These are phyloP conservation scores for Schizosaccharomyces octosporus DNA, from an alignment of 805 yeast genomes.

Conservation along the genomic window DNA sequence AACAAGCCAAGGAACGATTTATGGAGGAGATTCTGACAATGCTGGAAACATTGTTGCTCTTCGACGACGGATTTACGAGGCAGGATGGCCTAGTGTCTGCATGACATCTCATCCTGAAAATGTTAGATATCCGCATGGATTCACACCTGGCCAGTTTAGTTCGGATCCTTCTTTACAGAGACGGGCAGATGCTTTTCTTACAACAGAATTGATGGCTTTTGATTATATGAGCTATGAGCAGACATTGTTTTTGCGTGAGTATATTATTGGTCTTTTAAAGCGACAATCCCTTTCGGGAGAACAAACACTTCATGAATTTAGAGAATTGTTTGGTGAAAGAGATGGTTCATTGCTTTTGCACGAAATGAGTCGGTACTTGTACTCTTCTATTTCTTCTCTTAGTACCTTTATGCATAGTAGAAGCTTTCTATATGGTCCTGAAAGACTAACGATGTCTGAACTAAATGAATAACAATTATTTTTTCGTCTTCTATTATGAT, in stretches of 20 bases:
- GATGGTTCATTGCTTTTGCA: not conserved
- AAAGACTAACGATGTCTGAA: not conserved
- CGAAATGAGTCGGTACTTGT: not conserved
- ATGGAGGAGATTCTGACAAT: too few relatives aligned
- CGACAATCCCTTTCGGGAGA: not conserved
- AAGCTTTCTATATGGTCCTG: not conserved
- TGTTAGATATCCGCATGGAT: too few relatives aligned
- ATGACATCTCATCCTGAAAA: too few relatives aligned
- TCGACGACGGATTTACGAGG: too few relatives aligned
- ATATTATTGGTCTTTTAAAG: not conserved
- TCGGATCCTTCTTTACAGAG: not conserved
- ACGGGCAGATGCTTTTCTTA: not conserved
- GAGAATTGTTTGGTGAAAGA: not conserved
- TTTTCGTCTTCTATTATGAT: too few relatives aligned
- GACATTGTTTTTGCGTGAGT: not conserved
- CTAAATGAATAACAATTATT: not conserved
- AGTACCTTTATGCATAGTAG: not conserved
- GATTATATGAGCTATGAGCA: not conserved
- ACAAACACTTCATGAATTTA: not conserved
- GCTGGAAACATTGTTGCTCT: too few relatives aligned
- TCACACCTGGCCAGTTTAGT: not conserved
- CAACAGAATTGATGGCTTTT: not conserved
- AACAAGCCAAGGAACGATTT: too few relatives aligned
- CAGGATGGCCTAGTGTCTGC: too few relatives aligned
- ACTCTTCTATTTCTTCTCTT: not conserved